phyloP scores from a whole-genome alignment of 192 early-diverging fungal species.

The Backusella luteola region DNA sequence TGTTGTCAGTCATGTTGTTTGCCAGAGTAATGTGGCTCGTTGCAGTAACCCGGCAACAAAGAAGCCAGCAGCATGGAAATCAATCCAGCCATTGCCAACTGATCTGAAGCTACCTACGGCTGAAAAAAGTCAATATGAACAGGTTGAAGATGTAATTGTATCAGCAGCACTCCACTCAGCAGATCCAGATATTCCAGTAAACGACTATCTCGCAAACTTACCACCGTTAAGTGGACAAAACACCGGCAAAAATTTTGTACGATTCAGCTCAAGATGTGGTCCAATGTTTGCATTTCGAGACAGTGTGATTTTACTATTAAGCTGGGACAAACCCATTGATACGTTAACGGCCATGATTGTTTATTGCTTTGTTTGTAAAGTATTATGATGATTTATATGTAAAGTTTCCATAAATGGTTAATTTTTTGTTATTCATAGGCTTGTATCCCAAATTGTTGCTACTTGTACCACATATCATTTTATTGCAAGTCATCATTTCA shows the following conservation, averaged over 20 bases:
- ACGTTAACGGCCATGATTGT: conserved; percentile 52
- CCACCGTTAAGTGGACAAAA: conserved; percentile 59
- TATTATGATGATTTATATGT: background rate
- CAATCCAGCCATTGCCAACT: background rate
- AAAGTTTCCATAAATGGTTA: background rate
- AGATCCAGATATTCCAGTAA: conserved; percentile 43
- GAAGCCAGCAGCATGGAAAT: background rate
- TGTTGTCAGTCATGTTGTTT: conserved; percentile 45
- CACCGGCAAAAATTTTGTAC: conserved; percentile 67
- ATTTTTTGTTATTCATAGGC: conserved; percentile 13
- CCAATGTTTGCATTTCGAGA: conserved; percentile 67
- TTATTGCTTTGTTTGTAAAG: conserved; percentile 55
- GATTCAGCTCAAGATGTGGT: conserved; percentile 63
- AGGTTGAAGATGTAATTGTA: conserved; percentile 41
- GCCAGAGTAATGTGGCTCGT: conserved; percentile 18
- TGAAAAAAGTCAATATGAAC: background rate
- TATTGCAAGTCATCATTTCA: conserved; percentile 22
- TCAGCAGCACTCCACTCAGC: conserved; percentile 46
- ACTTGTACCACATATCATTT: conserved; percentile 27
- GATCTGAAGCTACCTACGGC: background rate
- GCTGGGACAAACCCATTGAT: conserved; percentile 69
- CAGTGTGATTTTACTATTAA: conserved; percentile 55
- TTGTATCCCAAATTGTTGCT: conserved; percentile 33
- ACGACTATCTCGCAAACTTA: conserved; percentile 30
- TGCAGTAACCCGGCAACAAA: conserved; percentile 23